phyloP scores from a whole-genome alignment of 2,329 filamentous ascomycete genomes.

The Nigrospora sphaerica region DNA sequence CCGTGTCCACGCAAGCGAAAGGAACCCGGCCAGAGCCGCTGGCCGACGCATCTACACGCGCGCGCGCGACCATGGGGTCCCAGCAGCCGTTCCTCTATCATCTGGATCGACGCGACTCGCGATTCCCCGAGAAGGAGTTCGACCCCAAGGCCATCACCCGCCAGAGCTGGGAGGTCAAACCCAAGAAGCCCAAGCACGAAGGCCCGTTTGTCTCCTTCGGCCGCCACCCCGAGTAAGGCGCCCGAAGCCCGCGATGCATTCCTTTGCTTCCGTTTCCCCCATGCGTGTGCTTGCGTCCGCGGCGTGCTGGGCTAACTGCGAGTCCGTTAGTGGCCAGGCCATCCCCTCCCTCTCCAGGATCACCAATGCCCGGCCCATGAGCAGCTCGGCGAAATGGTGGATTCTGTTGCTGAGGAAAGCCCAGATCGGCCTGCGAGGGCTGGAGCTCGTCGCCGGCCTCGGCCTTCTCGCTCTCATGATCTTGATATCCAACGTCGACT shows the following conservation, averaged over 20 bases:
- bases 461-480: slow-evolving; percentile 72
- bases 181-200: slow-evolving; percentile 56
- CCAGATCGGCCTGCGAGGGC: slow-evolving; percentile 61
- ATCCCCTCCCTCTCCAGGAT: slow-evolving; percentile 55
- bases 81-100: slow-evolving; percentile 24
- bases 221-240: slow-evolving; percentile 72
- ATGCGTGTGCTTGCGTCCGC: no score
- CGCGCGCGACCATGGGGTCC: slow-evolving; percentile 15
- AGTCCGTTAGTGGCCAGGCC: slow-evolving; percentile 46
- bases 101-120: slow-evolving; percentile 14
- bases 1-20: neutral
- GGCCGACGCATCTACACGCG: slow-evolving; percentile 1
- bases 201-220: slow-evolving; percentile 80
- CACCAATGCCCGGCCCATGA: slow-evolving; percentile 58
- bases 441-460: slow-evolving; percentile 61
- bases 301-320: neutral
- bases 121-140: slow-evolving; percentile 20
- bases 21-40: neutral
- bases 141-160: slow-evolving; percentile 83
- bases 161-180: slow-evolving; percentile 63
- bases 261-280: no score
- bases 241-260: no score
- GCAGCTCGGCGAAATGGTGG: slow-evolving; percentile 58
- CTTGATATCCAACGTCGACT: slow-evolving; percentile 62
- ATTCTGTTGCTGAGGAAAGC: slow-evolving; percentile 63